phyloP scores from a whole-genome alignment of 2,329 filamentous ascomycete species.

The Dryadomyces quercivorus region DNA sequence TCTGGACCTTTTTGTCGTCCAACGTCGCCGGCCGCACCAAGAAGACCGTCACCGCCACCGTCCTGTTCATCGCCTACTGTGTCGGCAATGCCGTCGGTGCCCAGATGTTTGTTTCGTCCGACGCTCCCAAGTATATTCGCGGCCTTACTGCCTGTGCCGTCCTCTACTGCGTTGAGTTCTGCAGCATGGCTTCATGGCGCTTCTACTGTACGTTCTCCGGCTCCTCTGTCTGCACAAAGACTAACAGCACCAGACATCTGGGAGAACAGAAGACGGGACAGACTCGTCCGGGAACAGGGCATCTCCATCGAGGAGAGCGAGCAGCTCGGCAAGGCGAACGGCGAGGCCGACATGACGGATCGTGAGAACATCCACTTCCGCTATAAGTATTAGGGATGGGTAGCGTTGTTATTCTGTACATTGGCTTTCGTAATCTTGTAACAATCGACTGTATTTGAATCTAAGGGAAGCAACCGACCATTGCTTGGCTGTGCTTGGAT shows the following conservation, averaged over 20 bases:
- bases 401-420: no score
- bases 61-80: slow-evolving; percentile 33
- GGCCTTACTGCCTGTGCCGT: background rate
- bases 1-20: slow-evolving; percentile 27
- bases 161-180: background rate
- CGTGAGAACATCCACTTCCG: no score
- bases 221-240: no score
- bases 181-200: background rate
- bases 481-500: no score
- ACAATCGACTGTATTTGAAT: no score
- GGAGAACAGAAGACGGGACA: background rate
- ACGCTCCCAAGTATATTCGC: slow-evolving; percentile 15
- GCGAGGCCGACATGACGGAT: no score
- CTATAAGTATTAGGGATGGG: no score
- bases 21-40: slow-evolving; percentile 34
- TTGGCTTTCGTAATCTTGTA: no score
- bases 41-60: slow-evolving; percentile 30
- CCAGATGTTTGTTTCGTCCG: slow-evolving; percentile 30
- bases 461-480: no score
- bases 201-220: background rate
- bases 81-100: slow-evolving; percentile 34
- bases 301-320: background rate
- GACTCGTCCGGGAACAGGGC: background rate
- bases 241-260: no score
- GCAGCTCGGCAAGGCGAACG: background rate